Base-by-base conservation (phyloP, 805 yeast species). In the Suhomyces prunicola region DNA sequence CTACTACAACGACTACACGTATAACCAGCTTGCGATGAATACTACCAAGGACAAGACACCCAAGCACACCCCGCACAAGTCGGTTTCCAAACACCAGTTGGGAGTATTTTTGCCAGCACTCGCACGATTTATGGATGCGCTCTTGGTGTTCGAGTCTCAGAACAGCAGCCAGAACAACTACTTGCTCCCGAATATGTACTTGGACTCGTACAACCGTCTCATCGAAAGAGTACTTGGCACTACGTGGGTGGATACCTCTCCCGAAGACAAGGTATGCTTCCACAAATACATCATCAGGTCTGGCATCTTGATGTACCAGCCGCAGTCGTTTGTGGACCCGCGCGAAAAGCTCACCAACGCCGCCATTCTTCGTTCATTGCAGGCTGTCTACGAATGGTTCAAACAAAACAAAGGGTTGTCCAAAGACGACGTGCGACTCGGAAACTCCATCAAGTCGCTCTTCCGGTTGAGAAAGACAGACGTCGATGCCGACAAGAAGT, bases 231-330 rank as follows among this genome's bases (percentile, higher is more conserved):
- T 72, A 13, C 62, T 64, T 50, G 47, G 52, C 10, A 46, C 63
- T 13, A 60, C 70, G 2, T 72, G 76, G 75, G 39, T 57, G 3
- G 53, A 56, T 7, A 48, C 50, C 40, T 49, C 47, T 15, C 52
- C 53, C n/a, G 54, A 51, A 2, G 54, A 58, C 17, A 57, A 57
- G 19, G 48, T 64, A 31, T 36, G 46, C 5, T 55, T 62, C 49
- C 75, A 72, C 53, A 64, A 60, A 48, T 55, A 58, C 26, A 57
- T 72, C 23, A 54, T 72, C 26, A 61, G 62, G 46, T 52, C 71
- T 5, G 70, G 73, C 2, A 65, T 72, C 15, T 54, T 66, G 44
- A 55, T 68, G 53, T 71, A 64, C 53, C 62, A 56, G 41, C 74
- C 76, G 1, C 57, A 57, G 23, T 50, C 48, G 2, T 56, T 66